Base-by-base conservation (phyloP, 345 rosid species). In the Citrus maxima region DNA sequence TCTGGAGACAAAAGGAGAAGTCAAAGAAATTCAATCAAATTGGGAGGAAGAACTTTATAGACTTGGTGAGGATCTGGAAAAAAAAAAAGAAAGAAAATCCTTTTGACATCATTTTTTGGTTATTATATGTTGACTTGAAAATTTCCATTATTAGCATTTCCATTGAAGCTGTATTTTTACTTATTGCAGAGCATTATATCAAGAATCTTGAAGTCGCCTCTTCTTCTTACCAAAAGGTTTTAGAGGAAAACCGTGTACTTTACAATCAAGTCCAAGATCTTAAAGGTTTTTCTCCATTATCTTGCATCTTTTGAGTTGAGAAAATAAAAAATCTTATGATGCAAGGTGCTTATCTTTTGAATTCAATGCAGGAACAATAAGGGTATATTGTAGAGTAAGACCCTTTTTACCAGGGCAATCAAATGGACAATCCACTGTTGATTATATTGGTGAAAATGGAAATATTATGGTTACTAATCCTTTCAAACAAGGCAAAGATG, bases 251-350 rank as follows among this genome's bases (percentile, higher is more conserved):
- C 66, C 94, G 99, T 5, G 82, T 83, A 54, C 97, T 96, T 70
- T 92, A 96, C 89, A 93, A 96, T 90, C 98, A 96, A 90, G 99
- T 93, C 60, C 99, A 95, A 82, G 99, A 93, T 82, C 98, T 95
- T 64, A 95, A 95, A 92, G 99, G 99, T 93, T 27, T 30, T 9
- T 54, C 42, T 58, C 35, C 19, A 1, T 27, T 54, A 24, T 55
- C 55, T n/a, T 55, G 35, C 58, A 37, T 67, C 30, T 38, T 34
- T 34, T 67, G 32, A 64, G 32, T 19, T 56, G 30, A 46, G 51
- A 76, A 49, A 49, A 62, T 7, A 42, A 24, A 38, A 9, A 12
- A 77, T 46, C 2, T 46, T 27, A 61, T 32, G n/a, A 38, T 8
- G 59, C n/a, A 72, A 54, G 19, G 13, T 38, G 63, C 63, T 61